Percentiles rank a stretch among this genome's conserved stretches.
Conservation (phyloP, 169 alveolate species). For the Plasmodium inui region DNA sequence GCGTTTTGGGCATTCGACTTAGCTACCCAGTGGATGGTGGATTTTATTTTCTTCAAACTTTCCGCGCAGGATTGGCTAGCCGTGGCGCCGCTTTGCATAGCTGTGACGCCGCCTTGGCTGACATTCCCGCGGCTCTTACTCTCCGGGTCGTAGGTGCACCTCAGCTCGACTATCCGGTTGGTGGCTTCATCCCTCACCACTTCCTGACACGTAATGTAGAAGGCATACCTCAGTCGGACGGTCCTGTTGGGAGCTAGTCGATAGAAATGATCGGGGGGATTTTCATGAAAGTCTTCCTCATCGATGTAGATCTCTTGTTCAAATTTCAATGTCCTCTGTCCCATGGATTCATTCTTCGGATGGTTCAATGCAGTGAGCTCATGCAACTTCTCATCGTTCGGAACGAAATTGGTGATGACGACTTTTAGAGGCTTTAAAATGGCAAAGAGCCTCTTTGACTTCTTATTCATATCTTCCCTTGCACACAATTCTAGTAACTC, state of each 20-base stretch:
- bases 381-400: background rate
- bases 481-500: conserved; percentile 95
- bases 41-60: conserved; percentile 83
- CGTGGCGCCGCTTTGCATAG: background rate
- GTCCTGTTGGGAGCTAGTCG: conserved; percentile 86
- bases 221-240: conserved; percentile 87
- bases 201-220: conserved; percentile 87
- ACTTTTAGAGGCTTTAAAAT: conserved; percentile 82
- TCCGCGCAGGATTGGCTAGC: background rate
- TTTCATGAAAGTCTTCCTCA: conserved; percentile 85
- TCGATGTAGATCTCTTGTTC: conserved; percentile 86
- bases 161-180: conserved; percentile 76
- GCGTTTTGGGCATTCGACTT: conserved; percentile 78
- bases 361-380: conserved; percentile 41
- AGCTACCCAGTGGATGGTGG: conserved; percentile 89
- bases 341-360: conserved; percentile 60
- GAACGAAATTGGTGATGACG: conserved; percentile 77
- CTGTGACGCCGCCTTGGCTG: conserved; percentile 34
- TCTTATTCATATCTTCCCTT: conserved; percentile 82
- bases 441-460: conserved; percentile 80
- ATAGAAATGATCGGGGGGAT: conserved; percentile 82
- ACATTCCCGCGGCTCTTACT: conserved; percentile 84
- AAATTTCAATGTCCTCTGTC: conserved; percentile 47
- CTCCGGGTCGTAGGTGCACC: conserved; percentile 86
- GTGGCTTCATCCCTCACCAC: conserved; percentile 78